Conservation (phyloP, 2,329 filamentous ascomycete genomes). For the Talaromyces piceae region DNA sequence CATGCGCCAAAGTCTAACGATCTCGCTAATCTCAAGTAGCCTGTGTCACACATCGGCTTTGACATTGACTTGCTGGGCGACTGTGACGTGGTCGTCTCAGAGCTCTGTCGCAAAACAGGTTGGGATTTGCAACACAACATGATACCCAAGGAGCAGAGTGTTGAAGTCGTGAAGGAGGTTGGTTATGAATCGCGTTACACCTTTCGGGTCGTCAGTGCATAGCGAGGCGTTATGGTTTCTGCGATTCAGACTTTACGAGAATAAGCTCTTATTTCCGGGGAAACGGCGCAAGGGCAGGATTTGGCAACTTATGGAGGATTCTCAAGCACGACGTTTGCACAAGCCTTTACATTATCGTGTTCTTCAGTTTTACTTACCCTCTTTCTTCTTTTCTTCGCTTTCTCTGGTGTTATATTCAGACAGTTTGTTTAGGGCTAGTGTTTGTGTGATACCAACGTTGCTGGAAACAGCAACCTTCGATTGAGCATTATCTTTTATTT, state of each 20-base stretch:
- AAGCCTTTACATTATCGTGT: neutral
- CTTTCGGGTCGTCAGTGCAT: constrained; percentile 35
- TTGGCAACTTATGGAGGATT: neutral
- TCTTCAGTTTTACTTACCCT: neutral
- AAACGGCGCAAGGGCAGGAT: constrained; percentile 22
- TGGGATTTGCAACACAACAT: constrained; percentile 80
- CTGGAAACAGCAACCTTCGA: too few species aligned
- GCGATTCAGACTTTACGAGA: constrained; percentile 11
- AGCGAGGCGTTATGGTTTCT: constrained; percentile 27
- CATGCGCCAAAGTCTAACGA: neutral
- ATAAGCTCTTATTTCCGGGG: neutral
- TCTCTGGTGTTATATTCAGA: neutral
- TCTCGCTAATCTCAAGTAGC: constrained; percentile 33
- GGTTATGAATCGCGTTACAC: constrained; percentile 40
- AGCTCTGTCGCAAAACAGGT: constrained; percentile 71
- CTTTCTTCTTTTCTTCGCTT: neutral
- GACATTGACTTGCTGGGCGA: constrained; percentile 95
- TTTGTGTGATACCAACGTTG: neutral
- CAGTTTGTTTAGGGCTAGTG: neutral
- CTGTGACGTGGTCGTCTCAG: constrained; percentile 82
- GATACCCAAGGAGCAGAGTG: constrained; percentile 60
- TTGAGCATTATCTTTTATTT: too few species aligned
- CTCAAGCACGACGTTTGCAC: neutral
- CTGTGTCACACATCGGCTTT: constrained; percentile 84
- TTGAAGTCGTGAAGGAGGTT: constrained; percentile 49